Percentiles rank a stretch among this genome's conserved stretches.
Evolutionary conservation across 2,329 filamentous ascomycete genomes (phyloP).

Genomic region (Aspergillus sp.): DNA sequence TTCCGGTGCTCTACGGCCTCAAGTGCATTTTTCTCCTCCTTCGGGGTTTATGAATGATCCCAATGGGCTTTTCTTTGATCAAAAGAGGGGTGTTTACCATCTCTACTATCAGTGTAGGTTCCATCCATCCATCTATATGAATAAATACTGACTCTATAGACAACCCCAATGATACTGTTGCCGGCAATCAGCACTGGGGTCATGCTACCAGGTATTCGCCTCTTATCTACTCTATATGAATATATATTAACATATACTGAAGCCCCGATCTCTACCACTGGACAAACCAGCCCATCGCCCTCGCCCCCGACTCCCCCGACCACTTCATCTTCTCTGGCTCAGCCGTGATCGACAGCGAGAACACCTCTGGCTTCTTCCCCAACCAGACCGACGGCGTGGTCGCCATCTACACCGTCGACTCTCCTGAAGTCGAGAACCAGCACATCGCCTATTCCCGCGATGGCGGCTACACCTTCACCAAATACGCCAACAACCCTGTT

Average conservation of each 20-base stretch:
- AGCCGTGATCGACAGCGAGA: conserved; percentile 56
- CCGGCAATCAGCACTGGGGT: conserved; percentile 62
- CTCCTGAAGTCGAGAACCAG: conserved; percentile 43
- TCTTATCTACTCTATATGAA: too few species aligned
- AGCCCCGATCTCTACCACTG: conserved; percentile 58
- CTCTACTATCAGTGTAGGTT: conserved; percentile 59
- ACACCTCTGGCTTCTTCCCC: conserved; percentile 63
- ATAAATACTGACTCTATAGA: conserved; percentile 24
- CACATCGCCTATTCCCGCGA: conserved; percentile 59
- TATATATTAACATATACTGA: too few species aligned
- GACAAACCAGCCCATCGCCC: conserved; percentile 60
- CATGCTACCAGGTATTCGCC: conserved; percentile 54
- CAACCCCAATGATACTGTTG: conserved; percentile 46
- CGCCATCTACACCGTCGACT: conserved; percentile 51
- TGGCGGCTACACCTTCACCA: conserved; percentile 57
- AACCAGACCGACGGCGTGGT: conserved; percentile 59
- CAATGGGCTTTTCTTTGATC: conserved; percentile 59
- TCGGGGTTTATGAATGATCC: conserved; percentile 51
- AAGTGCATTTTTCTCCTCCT: conserved; percentile 28
- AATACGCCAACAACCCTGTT: conserved; percentile 58
- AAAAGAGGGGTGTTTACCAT: conserved; percentile 53
- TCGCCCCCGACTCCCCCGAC: conserved; percentile 44
- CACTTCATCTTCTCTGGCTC: conserved; percentile 51
- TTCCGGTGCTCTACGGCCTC: conserved; percentile 20
- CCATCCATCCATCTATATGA: neutral